Base-by-base conservation (phyloP, 2,329 filamentous ascomycete genomes). In the Colletotrichum godetiae region DNA sequence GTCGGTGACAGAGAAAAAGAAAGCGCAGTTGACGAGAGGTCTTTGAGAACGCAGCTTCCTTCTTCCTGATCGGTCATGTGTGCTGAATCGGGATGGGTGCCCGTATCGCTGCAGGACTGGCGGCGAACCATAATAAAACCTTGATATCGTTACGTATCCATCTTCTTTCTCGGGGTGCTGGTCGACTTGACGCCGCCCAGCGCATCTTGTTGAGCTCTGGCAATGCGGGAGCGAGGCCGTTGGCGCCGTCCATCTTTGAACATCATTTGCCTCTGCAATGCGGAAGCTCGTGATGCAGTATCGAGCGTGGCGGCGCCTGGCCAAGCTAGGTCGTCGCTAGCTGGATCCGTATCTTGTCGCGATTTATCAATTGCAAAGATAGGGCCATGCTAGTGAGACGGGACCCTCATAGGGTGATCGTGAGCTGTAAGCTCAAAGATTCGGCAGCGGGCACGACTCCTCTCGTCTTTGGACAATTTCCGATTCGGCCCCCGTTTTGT, bases 381-480 rank as follows among this genome's bases (percentile, higher is more conserved):
- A 19, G 57, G 29, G 42, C 29, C 27, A 49, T 62, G 35, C 63
- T 52, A 31, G 57, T 66, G 13, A 59, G 37, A 55, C 49, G 31
- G 53, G 15, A 59, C 55, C 15, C 52, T 59, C 46, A 31, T 42
- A 65, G 31, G 55, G 42, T 13, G 27, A 7, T 42, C 64, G 24
- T 22, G 35, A 46, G 46, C 35, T 52, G 19, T 19, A 19, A 42
- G 49, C 24, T 68, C n/a, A 27, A 56, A 60, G 57, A 67, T 71
- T 33, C 57, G 56, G 63, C 63, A 49, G 55, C 53, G 55, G 68
- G 22, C 60, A 37, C 35, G n/a, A 63, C 24, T 24, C 49, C 24
- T 57, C 57, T 61, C 46, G 63, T 62, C 49, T 52, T 57, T 57
- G 58, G 59, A 61, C 64, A 68, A 72, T 57, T 62, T 72, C 69